These are phyloP conservation scores for Plectosphaerella cucumerina DNA, from an alignment of 2,329 filamentous ascomycete genomes.

Conservation along the genomic window DNA sequence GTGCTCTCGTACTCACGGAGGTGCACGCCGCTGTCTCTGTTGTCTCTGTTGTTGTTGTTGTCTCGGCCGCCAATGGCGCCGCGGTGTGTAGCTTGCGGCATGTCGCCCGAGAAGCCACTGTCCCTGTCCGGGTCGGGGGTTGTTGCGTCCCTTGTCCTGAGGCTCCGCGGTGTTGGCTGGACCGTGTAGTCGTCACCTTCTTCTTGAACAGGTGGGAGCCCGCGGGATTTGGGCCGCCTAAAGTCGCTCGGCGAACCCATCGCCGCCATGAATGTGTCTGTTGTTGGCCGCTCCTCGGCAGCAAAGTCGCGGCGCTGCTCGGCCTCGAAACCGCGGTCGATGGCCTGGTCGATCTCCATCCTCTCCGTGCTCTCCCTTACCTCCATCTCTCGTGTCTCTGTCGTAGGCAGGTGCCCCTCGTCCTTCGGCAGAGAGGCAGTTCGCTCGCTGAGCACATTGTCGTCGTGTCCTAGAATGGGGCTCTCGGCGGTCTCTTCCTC, in stretches of 20 bases:
- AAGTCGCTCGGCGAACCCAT: conserved; percentile 24
- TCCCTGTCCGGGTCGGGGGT: conserved; percentile 40
- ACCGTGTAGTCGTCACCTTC: conserved; percentile 36
- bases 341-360: conserved; percentile 11
- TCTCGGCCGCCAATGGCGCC: conserved; percentile 26
- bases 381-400: conserved; percentile 10
- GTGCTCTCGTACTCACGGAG: conserved; percentile 40
- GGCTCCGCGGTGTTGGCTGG: conserved; percentile 3
- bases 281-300: conserved; percentile 7
- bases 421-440: not conserved
- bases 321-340: conserved; percentile 21
- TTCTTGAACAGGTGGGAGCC: conserved; percentile 48
- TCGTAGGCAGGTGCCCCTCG: not conserved
- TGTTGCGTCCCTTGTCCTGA: not conserved
- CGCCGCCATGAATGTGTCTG: conserved; percentile 5
- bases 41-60: conserved; percentile 50
- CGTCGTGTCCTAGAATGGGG: conserved; percentile 28
- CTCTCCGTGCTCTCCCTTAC: conserved; percentile 13
- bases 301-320: conserved; percentile 17
- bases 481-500: conserved; percentile 30
- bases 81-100: conserved; percentile 33
- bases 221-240: conserved; percentile 36
- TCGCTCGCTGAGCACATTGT: not conserved
- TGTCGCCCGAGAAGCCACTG: conserved; percentile 43
- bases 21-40: conserved; percentile 55